Conservation (phyloP, 129 eudicot genomes). For the Deinandra increscens region DNA sequence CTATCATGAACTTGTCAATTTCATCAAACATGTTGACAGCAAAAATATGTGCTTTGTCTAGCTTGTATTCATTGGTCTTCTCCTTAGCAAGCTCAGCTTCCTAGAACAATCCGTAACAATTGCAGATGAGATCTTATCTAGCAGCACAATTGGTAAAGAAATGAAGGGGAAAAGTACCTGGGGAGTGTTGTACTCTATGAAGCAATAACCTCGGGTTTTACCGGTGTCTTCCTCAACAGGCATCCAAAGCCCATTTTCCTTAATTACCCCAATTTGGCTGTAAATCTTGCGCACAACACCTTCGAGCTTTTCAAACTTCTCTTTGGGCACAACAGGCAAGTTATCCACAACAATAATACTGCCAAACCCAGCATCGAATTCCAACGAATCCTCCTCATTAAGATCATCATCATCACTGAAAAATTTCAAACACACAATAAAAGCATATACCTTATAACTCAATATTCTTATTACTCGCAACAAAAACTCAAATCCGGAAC, state of each 20-base stretch:
- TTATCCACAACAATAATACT: slow-evolving; percentile 40
- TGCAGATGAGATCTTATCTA: too few relatives aligned
- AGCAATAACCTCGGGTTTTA: slow-evolving; percentile 69
- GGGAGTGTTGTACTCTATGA: slow-evolving; percentile 75
- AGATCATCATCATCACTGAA: slow-evolving; percentile 36
- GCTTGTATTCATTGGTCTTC: slow-evolving; percentile 64
- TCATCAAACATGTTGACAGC: slow-evolving; percentile 79
- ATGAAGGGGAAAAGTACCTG: slow-evolving; percentile 42
- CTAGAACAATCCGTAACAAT: slow-evolving; percentile 29
- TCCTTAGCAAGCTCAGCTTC: slow-evolving; percentile 90
- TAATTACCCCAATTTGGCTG: slow-evolving; percentile 70
- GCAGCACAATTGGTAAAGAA: too few relatives aligned
- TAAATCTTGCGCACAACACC: slow-evolving; percentile 40
- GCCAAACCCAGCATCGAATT: slow-evolving; percentile 61
- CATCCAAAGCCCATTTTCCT: slow-evolving; percentile 80
- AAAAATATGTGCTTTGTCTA: slow-evolving; percentile 74
- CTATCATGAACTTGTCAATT: slow-evolving; percentile 72
- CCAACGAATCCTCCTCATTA: slow-evolving; percentile 38
- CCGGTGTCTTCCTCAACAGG: slow-evolving; percentile 56
- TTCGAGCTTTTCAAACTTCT: slow-evolving; percentile 54
- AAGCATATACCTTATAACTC: too few relatives aligned
- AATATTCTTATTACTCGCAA: too few relatives aligned
- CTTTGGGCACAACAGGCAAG: slow-evolving; percentile 60
- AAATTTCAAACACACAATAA: slow-evolving; percentile 1
- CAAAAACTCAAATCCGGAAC: slow-evolving; percentile 1